Base-by-base conservation (phyloP, 2,329 filamentous ascomycete species). In the Calycina marina region DNA sequence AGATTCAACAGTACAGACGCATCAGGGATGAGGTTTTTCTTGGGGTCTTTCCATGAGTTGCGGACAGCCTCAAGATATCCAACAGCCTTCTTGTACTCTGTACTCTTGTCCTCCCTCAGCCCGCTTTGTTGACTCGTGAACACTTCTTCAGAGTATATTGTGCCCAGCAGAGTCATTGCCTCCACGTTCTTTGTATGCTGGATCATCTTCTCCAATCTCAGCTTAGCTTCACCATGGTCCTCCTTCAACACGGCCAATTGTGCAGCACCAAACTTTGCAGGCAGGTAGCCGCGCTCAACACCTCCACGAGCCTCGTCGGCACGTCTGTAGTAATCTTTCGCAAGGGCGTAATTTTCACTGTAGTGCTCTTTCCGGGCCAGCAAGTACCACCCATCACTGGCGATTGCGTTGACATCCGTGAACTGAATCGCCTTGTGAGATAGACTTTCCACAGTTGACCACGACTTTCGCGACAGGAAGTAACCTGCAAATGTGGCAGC, bases 361-460 rank as follows among this genome's bases (percentile, higher is more conserved):
- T 84, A 83, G 52, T 98, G 90, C 41, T 88, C 83, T 53, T 93
- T 94, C 39, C 86, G 70, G 16, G 85, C 90, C 25, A 96, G 70
- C 6, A 96, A 60, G 56, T 94, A 98, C 86, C 88, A 96, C 20
- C 90, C 92, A 52, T 98, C 92, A 57, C 88, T 93, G 14, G 88
- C 88, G 54, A 96, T 84, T 3, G 86, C 83, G 54, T 93, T 93
- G 45, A 96, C 83, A 51, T 98, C 90, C 2, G 90, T 96, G 48
- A 83, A 78, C 50, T 94, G 84, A 40, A 98, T 94, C 5, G 90
- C 86, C 54, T 90, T 90, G 53, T 86, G 80, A 5, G 88, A 83
- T 12, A 98, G 66, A 13, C 76, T 75, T 44, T 96, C 85, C 6
- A 90, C 85, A 38, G 84, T 85, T 14, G 72, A 60, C 56, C 84